Conservation (phyloP, 257 asterid genomes). For the Lavandula angustifolia region DNA sequence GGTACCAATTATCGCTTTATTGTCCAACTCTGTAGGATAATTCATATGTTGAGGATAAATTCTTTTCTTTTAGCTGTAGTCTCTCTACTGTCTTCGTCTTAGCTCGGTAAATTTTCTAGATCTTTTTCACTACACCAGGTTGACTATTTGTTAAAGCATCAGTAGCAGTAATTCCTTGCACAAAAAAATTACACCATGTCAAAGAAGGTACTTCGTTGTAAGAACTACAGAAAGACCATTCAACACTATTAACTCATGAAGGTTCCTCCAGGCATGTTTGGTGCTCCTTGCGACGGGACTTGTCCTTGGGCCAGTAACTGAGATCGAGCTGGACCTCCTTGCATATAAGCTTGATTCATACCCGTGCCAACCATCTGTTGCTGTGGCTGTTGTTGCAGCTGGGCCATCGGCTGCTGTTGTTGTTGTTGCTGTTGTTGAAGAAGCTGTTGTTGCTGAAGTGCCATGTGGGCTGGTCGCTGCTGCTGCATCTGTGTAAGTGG, state of each 20-base stretch:
- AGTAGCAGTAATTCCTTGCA: background rate
- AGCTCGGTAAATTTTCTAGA: too few relatives aligned
- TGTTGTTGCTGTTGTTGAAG: slow-evolving; percentile 39
- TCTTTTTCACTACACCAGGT: background rate
- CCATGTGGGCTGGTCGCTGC: slow-evolving; percentile 37
- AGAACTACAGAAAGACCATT: background rate
- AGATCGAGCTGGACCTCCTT: slow-evolving; percentile 69
- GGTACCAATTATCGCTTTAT: slow-evolving; percentile 22
- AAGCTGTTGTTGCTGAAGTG: slow-evolving; percentile 42
- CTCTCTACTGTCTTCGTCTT: too few relatives aligned
- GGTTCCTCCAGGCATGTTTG: slow-evolving; percentile 65
- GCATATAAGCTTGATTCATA: slow-evolving; percentile 69
- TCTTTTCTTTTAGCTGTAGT: background rate
- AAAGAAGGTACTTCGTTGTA: background rate
- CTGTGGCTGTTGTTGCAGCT: slow-evolving; percentile 37
- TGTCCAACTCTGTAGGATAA: background rate
- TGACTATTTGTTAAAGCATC: background rate
- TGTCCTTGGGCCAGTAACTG: slow-evolving; percentile 76
- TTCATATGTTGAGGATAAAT: slow-evolving; percentile 26
- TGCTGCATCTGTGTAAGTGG: slow-evolving; percentile 40
- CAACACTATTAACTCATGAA: slow-evolving; percentile 49
- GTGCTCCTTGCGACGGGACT: slow-evolving; percentile 70
- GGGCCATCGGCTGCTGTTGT: slow-evolving; percentile 34
- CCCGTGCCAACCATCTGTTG: slow-evolving; percentile 64
- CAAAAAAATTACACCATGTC: background rate